A percentile compares a stretch with the other conserved stretches of the same genome.
Evolutionary conservation across 148 eudicot genomes (phyloP).

Genomic region (Limonium bicolor): DNA sequence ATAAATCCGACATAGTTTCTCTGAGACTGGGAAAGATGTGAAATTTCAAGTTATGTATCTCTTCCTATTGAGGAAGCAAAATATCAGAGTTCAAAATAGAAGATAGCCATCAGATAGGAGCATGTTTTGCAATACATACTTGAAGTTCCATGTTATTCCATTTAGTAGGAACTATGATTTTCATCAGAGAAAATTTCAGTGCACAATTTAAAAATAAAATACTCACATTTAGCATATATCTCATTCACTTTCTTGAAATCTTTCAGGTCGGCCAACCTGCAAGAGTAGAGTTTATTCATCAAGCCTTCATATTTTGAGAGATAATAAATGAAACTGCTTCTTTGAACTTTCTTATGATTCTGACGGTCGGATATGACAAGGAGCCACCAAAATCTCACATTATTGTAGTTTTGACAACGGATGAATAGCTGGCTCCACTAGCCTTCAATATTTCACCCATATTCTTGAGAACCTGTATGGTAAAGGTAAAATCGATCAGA

Average conservation of each 20-base stretch:
- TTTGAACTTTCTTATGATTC: not conserved
- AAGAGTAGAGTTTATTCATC: not conserved
- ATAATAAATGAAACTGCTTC: not conserved
- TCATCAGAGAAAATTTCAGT: too few species aligned
- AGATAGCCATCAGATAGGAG: too few species aligned
- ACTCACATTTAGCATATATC: conserved; percentile 92
- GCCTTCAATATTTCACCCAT: conserved; percentile 97
- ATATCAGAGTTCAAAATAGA: not conserved
- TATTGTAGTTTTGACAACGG: conserved; percentile 93
- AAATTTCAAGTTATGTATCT: too few species aligned
- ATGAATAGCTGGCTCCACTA: conserved; percentile 77
- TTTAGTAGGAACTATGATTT: too few species aligned
- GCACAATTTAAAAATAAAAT: not conserved
- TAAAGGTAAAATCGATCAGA: not conserved
- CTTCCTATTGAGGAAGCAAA: not conserved
- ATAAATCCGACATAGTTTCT: too few species aligned
- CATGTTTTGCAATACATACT: too few species aligned
- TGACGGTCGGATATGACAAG: not conserved
- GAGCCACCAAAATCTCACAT: conserved; percentile 24
- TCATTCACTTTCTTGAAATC: conserved; percentile 98
- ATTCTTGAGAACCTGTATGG: conserved; percentile 63
- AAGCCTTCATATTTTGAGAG: not conserved
- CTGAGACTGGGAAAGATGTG: too few species aligned
- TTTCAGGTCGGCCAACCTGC: conserved; percentile 89
- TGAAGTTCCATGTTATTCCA: too few species aligned